These are phyloP conservation scores for Botrytis porri DNA, from an alignment of 2,329 filamentous ascomycete genomes.

Conservation along the genomic window DNA sequence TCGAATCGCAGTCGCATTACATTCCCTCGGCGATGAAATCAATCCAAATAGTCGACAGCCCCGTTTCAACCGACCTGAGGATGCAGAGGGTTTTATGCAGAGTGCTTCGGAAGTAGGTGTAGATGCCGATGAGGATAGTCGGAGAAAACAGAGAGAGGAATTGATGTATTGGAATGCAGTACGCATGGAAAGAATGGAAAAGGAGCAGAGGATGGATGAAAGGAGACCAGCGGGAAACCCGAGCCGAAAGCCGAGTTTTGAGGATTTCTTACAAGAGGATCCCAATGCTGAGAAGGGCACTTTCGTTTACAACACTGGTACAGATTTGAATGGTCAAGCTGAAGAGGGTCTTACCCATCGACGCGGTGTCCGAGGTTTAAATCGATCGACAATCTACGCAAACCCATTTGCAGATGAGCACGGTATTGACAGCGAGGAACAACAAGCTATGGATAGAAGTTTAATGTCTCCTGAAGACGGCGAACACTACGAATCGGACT, in stretches of 20 bases:
- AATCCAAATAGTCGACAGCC: conserved; percentile 44
- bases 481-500: conserved; percentile 55
- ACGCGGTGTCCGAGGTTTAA: conserved; percentile 48
- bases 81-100: conserved; percentile 60
- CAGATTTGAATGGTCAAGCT: conserved; percentile 42
- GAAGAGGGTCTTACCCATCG: conserved; percentile 44
- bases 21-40: conserved; percentile 57
- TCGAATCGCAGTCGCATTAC: conserved; percentile 58
- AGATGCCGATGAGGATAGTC: conserved; percentile 61
- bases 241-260: conserved; percentile 44
- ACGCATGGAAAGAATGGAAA: conserved; percentile 48
- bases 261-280: conserved; percentile 57
- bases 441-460: conserved; percentile 41
- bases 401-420: conserved; percentile 54
- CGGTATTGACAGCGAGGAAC: conserved; percentile 43
- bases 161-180: conserved; percentile 63
- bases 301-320: conserved; percentile 56
- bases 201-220: conserved; percentile 33
- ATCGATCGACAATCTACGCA: conserved; percentile 46
- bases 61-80: conserved; percentile 63
- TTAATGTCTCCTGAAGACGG: conserved; percentile 26
- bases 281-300: conserved; percentile 51
- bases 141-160: conserved; percentile 60
- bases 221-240: conserved; percentile 32
- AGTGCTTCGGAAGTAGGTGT: conserved; percentile 50